phyloP scores from a whole-genome alignment of 2,329 filamentous ascomycete species.

The Epicoccum sorghinum region DNA sequence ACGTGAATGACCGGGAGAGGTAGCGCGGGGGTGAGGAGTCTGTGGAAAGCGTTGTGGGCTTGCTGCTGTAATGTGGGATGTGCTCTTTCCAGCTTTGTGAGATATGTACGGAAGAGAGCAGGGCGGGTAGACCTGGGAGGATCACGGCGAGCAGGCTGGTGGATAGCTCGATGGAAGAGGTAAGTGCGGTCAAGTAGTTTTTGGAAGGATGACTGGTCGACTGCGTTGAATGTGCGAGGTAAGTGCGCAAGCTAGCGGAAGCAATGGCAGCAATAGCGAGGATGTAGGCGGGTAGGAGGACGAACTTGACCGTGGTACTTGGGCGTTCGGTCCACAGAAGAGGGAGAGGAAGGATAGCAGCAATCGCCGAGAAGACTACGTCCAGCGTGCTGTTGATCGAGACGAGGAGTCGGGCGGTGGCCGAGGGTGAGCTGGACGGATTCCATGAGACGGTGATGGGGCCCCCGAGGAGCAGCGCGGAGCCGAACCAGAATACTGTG shows the following conservation, averaged over 20 bases:
- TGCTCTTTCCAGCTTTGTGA: too few relatives aligned
- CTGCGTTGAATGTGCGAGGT: background rate
- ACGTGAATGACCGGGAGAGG: slow-evolving; percentile 1
- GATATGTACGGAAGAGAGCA: too few relatives aligned
- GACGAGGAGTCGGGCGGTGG: background rate
- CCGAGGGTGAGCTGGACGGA: background rate
- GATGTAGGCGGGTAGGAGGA: background rate
- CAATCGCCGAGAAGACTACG: background rate
- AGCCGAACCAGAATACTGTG: slow-evolving; percentile 50
- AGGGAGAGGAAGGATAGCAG: slow-evolving; percentile 1
- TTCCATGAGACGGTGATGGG: slow-evolving; percentile 56
- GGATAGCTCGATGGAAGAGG: slow-evolving; percentile 6
- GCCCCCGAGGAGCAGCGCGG: slow-evolving; percentile 54
- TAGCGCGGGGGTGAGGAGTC: background rate
- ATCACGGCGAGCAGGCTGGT: background rate
- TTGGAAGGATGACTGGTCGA: background rate
- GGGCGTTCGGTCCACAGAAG: background rate
- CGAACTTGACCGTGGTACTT: background rate
- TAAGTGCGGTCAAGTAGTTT: background rate
- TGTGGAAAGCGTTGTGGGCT: background rate
- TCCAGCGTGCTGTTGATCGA: slow-evolving; percentile 9
- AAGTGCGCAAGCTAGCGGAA: background rate
- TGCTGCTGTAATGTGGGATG: too few relatives aligned
- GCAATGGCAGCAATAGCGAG: background rate
- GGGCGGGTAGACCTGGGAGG: background rate